Evolutionary conservation across 2,329 filamentous ascomycete species (phyloP).

Genomic region (Endocalyx cinctus): DNA sequence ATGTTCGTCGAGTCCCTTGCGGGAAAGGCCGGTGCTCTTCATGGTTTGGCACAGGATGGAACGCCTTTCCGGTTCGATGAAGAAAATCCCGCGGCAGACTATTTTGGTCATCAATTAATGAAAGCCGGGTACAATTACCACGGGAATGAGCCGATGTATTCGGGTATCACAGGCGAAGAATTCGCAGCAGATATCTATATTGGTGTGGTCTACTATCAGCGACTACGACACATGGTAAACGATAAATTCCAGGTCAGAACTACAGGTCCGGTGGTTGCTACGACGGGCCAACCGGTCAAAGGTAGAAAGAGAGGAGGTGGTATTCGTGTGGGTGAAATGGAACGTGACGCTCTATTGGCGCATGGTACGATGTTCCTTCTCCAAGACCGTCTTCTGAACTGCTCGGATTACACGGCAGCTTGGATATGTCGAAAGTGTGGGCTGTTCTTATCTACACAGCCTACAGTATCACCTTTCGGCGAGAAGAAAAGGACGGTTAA

Average conservation of each 20-base stretch:
- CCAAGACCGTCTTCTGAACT: slow-evolving; percentile 94
- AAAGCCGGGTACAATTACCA: slow-evolving; percentile 97
- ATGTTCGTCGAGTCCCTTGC: slow-evolving; percentile 98
- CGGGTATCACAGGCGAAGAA: slow-evolving; percentile 91
- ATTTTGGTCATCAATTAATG: slow-evolving; percentile 92
- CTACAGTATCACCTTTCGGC: slow-evolving; percentile 63
- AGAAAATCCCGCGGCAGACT: slow-evolving; percentile 85
- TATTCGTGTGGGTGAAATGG: slow-evolving; percentile 99
- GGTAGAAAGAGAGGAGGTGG: slow-evolving; percentile 93
- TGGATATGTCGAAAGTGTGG: slow-evolving; percentile 90
- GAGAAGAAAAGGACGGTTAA: slow-evolving; percentile 62
- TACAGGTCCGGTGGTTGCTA: slow-evolving; percentile 82
- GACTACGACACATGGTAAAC: slow-evolving; percentile 98
- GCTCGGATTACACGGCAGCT: slow-evolving; percentile 84
- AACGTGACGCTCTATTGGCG: slow-evolving; percentile 88
- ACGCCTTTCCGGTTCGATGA: slow-evolving; percentile 96
- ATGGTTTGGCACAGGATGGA: slow-evolving; percentile 92
- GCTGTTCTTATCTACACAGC: slow-evolving; percentile 83
- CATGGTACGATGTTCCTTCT: slow-evolving; percentile 94
- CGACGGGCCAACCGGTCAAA: slow-evolving; percentile 96
- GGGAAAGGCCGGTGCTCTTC: slow-evolving; percentile 88
- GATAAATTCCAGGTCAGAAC: slow-evolving; percentile 99
- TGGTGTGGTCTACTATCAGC: slow-evolving; percentile 96
- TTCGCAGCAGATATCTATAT: slow-evolving; percentile 94
- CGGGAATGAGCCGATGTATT: slow-evolving; percentile 98